phyloP scores from a whole-genome alignment of 192 early-diverging fungal genomes.

The Rhizoclosmatium sp. region DNA sequence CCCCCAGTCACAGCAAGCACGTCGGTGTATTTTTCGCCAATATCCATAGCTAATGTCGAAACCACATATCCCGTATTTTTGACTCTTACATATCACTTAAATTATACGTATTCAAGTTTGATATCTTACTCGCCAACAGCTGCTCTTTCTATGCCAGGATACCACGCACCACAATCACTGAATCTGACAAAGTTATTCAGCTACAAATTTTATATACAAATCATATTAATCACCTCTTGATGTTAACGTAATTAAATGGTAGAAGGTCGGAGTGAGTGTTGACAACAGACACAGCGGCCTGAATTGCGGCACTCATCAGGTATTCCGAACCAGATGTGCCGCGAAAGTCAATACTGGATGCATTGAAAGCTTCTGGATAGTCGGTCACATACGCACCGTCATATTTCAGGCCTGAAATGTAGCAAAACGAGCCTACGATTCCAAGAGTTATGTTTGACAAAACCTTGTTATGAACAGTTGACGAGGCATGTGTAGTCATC shows the following conservation, averaged over 20 bases:
- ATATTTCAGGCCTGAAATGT: neutral
- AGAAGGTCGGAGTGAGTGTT: slow-evolving; percentile 3
- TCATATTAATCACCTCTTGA: neutral
- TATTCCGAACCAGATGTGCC: neutral
- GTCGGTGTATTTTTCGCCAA: neutral
- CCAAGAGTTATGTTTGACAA: neutral
- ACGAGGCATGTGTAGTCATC: too few relatives aligned
- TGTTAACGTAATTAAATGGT: neutral
- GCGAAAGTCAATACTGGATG: neutral
- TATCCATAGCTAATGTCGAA: too few relatives aligned
- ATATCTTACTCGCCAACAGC: too few relatives aligned
- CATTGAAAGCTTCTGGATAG: neutral
- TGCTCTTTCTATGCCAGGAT: too few relatives aligned
- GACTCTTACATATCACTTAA: too few relatives aligned
- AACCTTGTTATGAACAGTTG: too few relatives aligned
- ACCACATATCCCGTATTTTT: too few relatives aligned
- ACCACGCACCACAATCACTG: neutral
- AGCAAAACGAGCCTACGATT: neutral
- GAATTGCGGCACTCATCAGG: neutral
- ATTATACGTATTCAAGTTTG: too few relatives aligned
- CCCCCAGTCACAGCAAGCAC: slow-evolving; percentile 14
- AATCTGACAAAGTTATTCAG: neutral
- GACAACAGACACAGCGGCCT: neutral
- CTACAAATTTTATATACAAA: neutral
- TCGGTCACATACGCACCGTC: too few relatives aligned